Evolutionary conservation across 345 rosid species (phyloP), one percentile per base, ranked within the genome.

Genomic region (Luvunga scandens): DNA sequence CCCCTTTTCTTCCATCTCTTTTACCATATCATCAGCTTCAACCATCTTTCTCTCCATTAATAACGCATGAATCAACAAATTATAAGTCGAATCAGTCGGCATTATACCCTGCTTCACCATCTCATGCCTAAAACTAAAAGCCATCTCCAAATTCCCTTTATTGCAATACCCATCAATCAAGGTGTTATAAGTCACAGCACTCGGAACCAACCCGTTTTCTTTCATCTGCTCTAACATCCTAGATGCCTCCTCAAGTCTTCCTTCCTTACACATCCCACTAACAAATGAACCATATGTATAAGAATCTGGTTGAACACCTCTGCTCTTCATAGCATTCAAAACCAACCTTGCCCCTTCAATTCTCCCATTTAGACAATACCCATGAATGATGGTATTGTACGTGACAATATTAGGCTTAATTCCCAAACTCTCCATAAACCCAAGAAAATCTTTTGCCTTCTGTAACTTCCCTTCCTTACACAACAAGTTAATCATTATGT

Each of bases 381-480:
- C 97, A 70, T 94, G 94, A 78, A 94, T 85, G 24, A 96, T 71
- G 0, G 93, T 92, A 81, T 94, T 96, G 84, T 92, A 96, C 2
- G 97, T 90, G 27, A 94, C 91, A 78, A 84, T 83, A 73, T 80
- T 90, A 12, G 98, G 98, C 86, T 77, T 90, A 73, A 92, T 66
- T 62, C 93, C 98, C 74, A 90, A 84, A 81, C 65, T 75, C 86
- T 89, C 97, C 98, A 90, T 89, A 57, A 81, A 67, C 25, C 83
- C 86, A 28, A 89, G 65, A 70, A 93, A 83, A 24, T 84, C 93
- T 71, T 93, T 91, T 0, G 93, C 98, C 83, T 88, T 89, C 83
- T 93, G 93, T 75, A 93, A 75, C 83, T 93, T 93, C 77, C 91
- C 98, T 83, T 91, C 95, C 83, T 91, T 94, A 21, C 98, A 95